Evolutionary conservation across 306 rosid species (phyloP), one percentile per base, ranked within the genome.

Genomic region (Cyamopsis tetragonoloba): DNA sequence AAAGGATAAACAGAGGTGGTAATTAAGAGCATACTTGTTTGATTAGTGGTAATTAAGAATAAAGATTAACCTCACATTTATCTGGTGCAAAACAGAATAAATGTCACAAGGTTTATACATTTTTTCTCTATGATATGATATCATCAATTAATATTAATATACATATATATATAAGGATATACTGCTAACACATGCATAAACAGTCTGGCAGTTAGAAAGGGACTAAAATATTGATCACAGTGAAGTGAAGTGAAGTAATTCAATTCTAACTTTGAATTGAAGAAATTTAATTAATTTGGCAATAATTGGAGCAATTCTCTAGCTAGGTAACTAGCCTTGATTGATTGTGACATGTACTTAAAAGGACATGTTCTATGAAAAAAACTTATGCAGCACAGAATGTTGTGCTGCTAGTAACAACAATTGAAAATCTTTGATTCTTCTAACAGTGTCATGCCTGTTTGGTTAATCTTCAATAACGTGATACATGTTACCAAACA

Each of bases 21-120:
- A 60, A 75, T 58, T 42, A 48, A 58, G 74, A 75, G 48, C 63
- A 67, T 75, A 49, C 38, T 75, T 67, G 63, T 48, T 75, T 37
- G 5, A 26, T 24, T 57, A n/a, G 35, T 47, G 46, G 47, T 15
- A 34, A 56, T 24, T 44, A 32, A 34, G 35, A 53, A 4, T 73
- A 53, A 28, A 28, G 35, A 54, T 73, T 60, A 31, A 73, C 49
- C 22, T 43, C 58, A 41, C 32, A 60, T 60, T 23, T 59, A 60
- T 49, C 32, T 27, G 44, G 14, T 17, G 10, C 24, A 56, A 30
- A 27, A 5, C n/a, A n/a, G n/a, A n/a, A n/a, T n/a, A n/a, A n/a
- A n/a, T n/a, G n/a, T n/a, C n/a, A n/a, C n/a, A n/a, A n/a, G n/a
- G n/a, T n/a, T n/a, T n/a, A n/a, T n/a, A n/a, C n/a, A n/a, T n/a